A percentile compares a stretch with the other conserved stretches of the same genome.
phyloP scores from a whole-genome alignment of 2,329 filamentous ascomycete species.

The Beauveria sp. region DNA sequence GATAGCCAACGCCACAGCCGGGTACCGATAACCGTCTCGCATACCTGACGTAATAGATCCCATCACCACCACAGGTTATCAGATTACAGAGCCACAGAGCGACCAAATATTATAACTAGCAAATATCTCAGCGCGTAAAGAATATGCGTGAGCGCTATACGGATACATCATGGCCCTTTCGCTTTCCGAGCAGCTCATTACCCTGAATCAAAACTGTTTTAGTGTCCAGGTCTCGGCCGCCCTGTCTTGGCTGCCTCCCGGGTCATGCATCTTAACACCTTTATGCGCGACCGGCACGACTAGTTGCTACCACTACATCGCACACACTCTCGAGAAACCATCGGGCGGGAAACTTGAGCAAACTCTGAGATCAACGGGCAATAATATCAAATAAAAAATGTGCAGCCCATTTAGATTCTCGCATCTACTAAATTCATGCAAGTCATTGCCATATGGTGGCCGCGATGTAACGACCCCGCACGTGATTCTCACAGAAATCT shows the following conservation, averaged over 20 bases:
- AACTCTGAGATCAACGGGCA: not conserved
- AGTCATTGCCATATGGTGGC: too few relatives aligned
- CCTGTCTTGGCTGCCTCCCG: not conserved
- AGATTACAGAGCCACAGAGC: too few relatives aligned
- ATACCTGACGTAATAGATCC: conserved; percentile 8
- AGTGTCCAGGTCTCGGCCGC: not conserved
- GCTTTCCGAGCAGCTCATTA: too few relatives aligned
- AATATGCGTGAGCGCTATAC: too few relatives aligned
- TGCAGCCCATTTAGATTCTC: not conserved
- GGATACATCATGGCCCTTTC: too few relatives aligned
- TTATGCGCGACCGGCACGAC: too few relatives aligned
- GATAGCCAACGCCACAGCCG: not conserved
- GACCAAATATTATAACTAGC: too few relatives aligned
- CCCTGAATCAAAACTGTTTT: not conserved
- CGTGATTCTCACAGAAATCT: not conserved
- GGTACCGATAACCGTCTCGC: not conserved
- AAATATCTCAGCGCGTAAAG: too few relatives aligned
- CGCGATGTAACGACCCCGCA: not conserved
- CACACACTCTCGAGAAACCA: too few relatives aligned
- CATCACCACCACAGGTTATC: not conserved
- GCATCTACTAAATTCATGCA: not conserved
- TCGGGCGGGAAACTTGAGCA: too few relatives aligned
- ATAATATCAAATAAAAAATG: not conserved
- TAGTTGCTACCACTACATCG: too few relatives aligned
- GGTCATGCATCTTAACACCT: too few relatives aligned